Base-by-base conservation (phyloP, 257 asterid genomes). In the Solanum boliviense region DNA sequence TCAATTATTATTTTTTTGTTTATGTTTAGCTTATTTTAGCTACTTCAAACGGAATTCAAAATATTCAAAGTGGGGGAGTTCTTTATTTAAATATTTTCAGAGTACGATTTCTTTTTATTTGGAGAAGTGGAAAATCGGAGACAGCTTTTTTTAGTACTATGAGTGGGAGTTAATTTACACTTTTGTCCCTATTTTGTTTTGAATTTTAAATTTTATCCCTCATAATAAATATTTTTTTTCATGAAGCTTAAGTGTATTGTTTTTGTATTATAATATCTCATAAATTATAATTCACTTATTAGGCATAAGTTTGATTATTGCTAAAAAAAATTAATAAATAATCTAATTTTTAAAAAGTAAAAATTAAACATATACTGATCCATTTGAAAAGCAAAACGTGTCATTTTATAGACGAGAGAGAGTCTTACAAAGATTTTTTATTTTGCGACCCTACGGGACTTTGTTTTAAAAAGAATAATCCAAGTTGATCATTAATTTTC, bases 401-500 rank as follows among this genome's bases (percentile, higher is more conserved):
- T 13, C 27, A 10, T n/a, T 62, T 62, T 62, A 23, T 62, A 10
- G 88, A 86, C 73, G 90, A 87, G 86, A 56, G 73, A 85, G 87
- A 87, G 86, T 87, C 25, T 34, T 89, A 70, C 79, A 87, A 75
- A 87, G 89, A n/a, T 76, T 86, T 75, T 48, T 65, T 38, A 16
- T 52, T 78, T 20, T 44, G 23, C 10, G 9, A 56, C 67, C 23
- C 23, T 16, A 20, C 11, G 11, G 10, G 11, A 56, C 25, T 8
- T 21, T 60, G 12, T 58, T 9, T 60, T 21, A 3, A 21, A 60
- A 76, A 88, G 78, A 52, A 52, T 34, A 31, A 79, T 79, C 20
- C 91, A 89, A 89, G 87, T 89, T 89, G 93, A 79, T 88, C 68
- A 84, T 71, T 15, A 15, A 7, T 41, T 91, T 89, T 89, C 79